phyloP scores from a whole-genome alignment of 2,329 filamentous ascomycete species.

The Pyrenochaeta sp. region DNA sequence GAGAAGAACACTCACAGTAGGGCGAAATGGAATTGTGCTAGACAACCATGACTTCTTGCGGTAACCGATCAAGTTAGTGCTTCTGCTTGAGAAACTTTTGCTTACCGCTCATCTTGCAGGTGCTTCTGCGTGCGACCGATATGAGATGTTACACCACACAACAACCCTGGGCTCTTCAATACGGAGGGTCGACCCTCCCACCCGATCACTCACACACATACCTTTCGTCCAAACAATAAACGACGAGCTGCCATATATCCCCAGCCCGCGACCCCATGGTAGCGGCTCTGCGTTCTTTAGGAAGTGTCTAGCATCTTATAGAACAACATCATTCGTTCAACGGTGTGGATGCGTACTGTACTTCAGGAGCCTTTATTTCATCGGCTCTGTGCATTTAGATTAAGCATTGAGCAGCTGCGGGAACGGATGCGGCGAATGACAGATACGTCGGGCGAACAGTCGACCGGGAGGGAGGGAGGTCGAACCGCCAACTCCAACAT shows the following conservation, averaged over 20 bases:
- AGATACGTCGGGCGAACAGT: too few relatives aligned
- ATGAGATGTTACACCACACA: neutral
- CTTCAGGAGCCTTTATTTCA: neutral
- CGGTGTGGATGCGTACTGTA: neutral
- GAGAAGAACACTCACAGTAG: neutral
- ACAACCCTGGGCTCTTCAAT: neutral
- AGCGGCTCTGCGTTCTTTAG: neutral
- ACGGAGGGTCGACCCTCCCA: neutral
- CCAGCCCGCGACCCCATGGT: neutral
- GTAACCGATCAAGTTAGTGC: neutral
- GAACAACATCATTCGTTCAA: neutral
- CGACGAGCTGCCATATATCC: too few relatives aligned
- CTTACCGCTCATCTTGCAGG: neutral
- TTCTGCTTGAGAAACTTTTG: neutral
- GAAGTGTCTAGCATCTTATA: neutral
- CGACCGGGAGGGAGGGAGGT: too few relatives aligned
- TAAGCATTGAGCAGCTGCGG: neutral
- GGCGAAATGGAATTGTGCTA: neutral
- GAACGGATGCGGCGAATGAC: neutral
- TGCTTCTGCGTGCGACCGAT: slow-evolving; percentile 1
- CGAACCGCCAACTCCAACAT: too few relatives aligned
- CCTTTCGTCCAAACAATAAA: neutral
- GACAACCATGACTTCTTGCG: neutral
- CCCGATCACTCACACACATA: neutral
- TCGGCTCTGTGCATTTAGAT: neutral